Evolutionary conservation across 2,329 filamentous ascomycete genomes (phyloP).

Genomic region (Emmonsiellopsis sp.): DNA sequence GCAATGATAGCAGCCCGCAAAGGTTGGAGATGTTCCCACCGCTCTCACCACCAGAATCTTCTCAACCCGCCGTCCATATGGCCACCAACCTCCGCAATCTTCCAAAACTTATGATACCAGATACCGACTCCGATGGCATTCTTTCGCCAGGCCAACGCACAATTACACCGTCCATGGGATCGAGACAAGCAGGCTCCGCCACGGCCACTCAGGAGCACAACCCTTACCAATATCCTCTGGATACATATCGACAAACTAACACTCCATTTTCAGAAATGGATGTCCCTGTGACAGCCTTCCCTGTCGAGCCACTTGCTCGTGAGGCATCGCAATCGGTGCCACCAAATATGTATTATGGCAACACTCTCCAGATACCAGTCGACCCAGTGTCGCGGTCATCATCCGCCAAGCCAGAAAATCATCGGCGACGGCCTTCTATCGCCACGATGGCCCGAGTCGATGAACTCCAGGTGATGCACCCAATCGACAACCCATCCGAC

Average conservation of each 20-base stretch:
- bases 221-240: constrained; percentile 23
- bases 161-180: constrained; percentile 20
- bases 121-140: constrained; percentile 18
- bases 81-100: constrained; percentile 44
- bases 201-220: constrained; percentile 43
- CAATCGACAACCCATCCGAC: constrained; percentile 25
- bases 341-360: constrained; percentile 78
- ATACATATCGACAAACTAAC: constrained; percentile 54
- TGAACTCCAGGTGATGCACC: constrained; percentile 16
- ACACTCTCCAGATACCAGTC: constrained; percentile 20
- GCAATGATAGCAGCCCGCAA: constrained; percentile 41
- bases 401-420: constrained; percentile 34
- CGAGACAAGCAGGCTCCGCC: constrained; percentile 11
- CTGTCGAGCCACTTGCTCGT: constrained; percentile 62
- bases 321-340: constrained; percentile 84
- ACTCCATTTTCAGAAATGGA: constrained; percentile 84
- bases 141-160: constrained; percentile 20
- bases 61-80: constrained; percentile 31
- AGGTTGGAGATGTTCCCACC: constrained; percentile 48
- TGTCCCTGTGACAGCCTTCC: constrained; percentile 66
- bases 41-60: constrained; percentile 18
- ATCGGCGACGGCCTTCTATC: constrained; percentile 18
- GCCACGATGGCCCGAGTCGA: constrained; percentile 19
- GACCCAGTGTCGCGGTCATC: constrained; percentile 39
- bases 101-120: constrained; percentile 49